Evolutionary conservation across 139 green algal genomes (phyloP).

Genomic region (Chlamydomonas incerta): DNA sequence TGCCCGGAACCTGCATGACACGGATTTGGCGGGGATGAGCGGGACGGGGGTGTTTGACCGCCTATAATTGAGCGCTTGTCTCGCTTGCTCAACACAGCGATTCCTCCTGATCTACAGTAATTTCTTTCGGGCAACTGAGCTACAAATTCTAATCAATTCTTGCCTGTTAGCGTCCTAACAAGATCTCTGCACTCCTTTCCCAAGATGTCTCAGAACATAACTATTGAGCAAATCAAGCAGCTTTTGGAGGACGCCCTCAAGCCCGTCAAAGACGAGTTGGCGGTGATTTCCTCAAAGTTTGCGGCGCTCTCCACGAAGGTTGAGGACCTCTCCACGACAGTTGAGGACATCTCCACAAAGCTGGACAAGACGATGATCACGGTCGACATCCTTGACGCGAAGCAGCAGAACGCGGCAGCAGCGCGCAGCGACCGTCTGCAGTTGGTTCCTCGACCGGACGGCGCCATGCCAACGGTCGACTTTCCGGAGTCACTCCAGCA

Average conservation of each 20-base stretch:
- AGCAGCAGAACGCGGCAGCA: constrained; percentile 1
- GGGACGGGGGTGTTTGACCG: too few relatives aligned
- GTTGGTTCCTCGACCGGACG: neutral
- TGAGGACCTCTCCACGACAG: neutral
- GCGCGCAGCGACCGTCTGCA: neutral
- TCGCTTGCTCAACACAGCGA: too few relatives aligned
- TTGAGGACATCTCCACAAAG: neutral
- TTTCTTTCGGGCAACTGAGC: too few relatives aligned
- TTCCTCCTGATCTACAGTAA: too few relatives aligned
- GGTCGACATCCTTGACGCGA: neutral
- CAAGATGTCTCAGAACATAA: neutral
- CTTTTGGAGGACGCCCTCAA: neutral
- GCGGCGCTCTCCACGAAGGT: too few relatives aligned
- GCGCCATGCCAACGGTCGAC: neutral
- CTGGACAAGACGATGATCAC: neutral
- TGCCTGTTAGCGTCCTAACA: neutral
- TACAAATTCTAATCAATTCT: neutral
- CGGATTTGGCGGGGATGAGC: too few relatives aligned
- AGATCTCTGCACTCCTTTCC: neutral
- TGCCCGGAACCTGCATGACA: too few relatives aligned
- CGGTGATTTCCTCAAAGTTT: neutral
- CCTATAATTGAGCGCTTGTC: too few relatives aligned
- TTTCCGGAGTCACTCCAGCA: neutral
- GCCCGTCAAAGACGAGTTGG: neutral
- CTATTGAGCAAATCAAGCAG: neutral